Evolutionary conservation across 306 rosid genomes (phyloP), one percentile per base, ranked within the genome.

Genomic region (Inga laurina): DNA sequence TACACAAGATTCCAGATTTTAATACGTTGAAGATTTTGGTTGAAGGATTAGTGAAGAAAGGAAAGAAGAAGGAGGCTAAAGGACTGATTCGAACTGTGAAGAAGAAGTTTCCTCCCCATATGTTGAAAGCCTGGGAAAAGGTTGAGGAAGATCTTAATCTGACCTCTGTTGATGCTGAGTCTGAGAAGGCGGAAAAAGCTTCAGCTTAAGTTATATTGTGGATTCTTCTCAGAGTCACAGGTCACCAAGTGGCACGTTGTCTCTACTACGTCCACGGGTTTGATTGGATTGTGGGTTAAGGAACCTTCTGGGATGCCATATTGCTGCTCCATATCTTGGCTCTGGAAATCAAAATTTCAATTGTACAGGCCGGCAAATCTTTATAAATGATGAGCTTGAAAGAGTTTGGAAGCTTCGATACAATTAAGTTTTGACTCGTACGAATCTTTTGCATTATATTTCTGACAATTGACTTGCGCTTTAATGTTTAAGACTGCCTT

Each of bases 1-100:
- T 83, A 84, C 82, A 82, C 67, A 92, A 79, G 88, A 87, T 92
- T 71, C 97, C 94, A 0, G 92, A 89, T 82, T 87, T 92, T 65
- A 80, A 52, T 74, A 89, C 94, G 2, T 14, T 85, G 89, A 87
- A 79, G 87, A 5, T 19, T 82, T 85, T 92, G 89, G 92, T 76
- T 5, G 92, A 91, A 68, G 94, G 94, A 19, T 77, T 92, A 51
- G 89, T 85, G 89, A 74, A 82, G 86, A 89, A 84, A 19, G 88
- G 85, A 77, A 86, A 49, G 76, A 87, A 78, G 86, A 84, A 85
- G 81, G 94, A 84, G 24, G 94, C 93, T 0, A 89, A 81, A 80
- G 93, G 88, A 52, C 72, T 89, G 85, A 78, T 82, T 10, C 81
- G 90, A 83, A 91, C 92, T 0, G 72, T 91, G 12, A 89, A 88